These are phyloP conservation scores for Silybum marianum DNA, from an alignment of 129 eudicot species.

Conservation along the genomic window DNA sequence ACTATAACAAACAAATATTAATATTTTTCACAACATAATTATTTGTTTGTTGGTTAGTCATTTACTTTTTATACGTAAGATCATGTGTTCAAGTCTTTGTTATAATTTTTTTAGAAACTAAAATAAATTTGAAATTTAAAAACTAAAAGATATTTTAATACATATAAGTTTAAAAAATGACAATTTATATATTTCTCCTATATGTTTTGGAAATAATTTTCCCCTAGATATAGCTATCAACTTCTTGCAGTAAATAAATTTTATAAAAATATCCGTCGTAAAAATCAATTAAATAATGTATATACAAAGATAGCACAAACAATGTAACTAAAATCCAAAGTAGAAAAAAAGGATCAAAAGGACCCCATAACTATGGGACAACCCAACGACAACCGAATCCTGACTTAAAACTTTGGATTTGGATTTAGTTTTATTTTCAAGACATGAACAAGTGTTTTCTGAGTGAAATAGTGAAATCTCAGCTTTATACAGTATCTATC, in stretches of 20 bases:
- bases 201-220: not conserved
- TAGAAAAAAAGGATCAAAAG: not conserved
- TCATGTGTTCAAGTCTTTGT: too few species aligned
- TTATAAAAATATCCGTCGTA: not conserved
- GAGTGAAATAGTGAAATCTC: not conserved
- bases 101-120: too few species aligned
- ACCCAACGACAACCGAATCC: not conserved
- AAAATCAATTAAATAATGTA: not conserved
- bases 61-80: too few species aligned
- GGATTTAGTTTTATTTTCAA: not conserved
- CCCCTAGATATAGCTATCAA: not conserved
- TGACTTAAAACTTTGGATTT: not conserved
- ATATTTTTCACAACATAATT: too few species aligned
- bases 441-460: not conserved
- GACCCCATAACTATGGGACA: not conserved
- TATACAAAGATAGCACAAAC: not conserved
- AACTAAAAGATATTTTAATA: too few species aligned
- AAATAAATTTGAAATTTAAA: too few species aligned
- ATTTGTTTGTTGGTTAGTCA: too few species aligned
- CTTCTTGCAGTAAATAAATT: not conserved
- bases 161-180: not conserved
- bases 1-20: too few species aligned
- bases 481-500: not conserved
- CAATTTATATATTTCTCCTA: not conserved
- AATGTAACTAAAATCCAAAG: not conserved